Evolutionary conservation across 148 eudicot genomes (phyloP).

Genomic region (Pharnaceum exiguum): DNA sequence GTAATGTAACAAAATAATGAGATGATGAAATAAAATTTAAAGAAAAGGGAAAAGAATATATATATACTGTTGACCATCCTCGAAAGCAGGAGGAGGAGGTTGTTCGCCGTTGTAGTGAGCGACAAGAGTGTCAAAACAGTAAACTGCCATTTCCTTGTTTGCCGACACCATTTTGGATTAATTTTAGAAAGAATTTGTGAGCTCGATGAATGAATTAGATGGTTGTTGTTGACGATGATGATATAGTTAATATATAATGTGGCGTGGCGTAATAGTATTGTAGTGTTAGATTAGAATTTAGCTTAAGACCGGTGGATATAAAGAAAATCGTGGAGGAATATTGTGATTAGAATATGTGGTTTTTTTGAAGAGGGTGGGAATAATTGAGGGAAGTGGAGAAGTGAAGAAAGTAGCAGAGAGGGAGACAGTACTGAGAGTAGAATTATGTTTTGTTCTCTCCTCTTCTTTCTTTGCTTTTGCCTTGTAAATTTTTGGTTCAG

Average conservation of each 20-base stretch:
- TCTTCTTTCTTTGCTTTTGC: too few species aligned
- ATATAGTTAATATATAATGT: not conserved
- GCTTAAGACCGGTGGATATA: too few species aligned
- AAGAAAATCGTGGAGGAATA: too few species aligned
- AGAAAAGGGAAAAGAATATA: not conserved
- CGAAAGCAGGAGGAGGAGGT: conserved; percentile 78
- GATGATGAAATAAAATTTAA: not conserved
- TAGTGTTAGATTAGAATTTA: too few species aligned
- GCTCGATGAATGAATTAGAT: not conserved
- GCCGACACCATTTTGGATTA: conserved; percentile 63
- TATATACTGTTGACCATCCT: conserved; percentile 69
- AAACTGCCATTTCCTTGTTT: conserved; percentile 77
- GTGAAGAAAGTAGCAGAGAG: not conserved
- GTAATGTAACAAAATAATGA: not conserved
- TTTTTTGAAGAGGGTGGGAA: too few species aligned
- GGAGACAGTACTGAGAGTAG: not conserved
- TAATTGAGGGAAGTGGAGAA: conserved; percentile 7
- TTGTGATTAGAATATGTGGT: too few species aligned
- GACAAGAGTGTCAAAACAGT: conserved; percentile 79
- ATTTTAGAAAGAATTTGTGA: not conserved
- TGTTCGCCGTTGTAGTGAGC: conserved; percentile 72
- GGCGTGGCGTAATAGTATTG: too few species aligned
- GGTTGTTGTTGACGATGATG: not conserved
- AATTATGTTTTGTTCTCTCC: not conserved
- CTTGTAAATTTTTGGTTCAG: too few species aligned